These are phyloP conservation scores for Tricholoma hemisulphureum DNA, from an alignment of 768 basidiomycete species.

Conservation along the genomic window DNA sequence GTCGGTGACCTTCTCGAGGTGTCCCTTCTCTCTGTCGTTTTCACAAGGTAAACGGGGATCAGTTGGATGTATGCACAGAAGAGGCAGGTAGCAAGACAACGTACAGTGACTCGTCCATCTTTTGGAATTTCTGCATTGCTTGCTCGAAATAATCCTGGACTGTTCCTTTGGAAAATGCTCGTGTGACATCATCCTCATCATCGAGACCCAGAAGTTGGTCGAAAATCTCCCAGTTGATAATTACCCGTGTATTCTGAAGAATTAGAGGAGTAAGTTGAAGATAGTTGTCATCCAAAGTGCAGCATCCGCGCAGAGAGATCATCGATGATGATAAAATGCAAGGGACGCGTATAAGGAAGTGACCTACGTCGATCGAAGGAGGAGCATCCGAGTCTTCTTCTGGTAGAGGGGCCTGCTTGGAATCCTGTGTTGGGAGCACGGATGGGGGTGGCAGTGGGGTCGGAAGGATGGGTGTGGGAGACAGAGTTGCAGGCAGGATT, in stretches of 20 bases:
- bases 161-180: conserved; percentile 79
- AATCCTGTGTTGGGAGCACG: not conserved
- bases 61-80: not conserved
- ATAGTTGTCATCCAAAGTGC: not conserved
- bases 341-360: not conserved
- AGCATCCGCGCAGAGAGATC: not conserved
- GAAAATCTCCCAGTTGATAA: conserved; percentile 81
- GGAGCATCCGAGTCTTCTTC: not conserved
- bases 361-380: conserved; percentile 6
- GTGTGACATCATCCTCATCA: conserved; percentile 51
- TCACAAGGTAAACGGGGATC: not conserved
- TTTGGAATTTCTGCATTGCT: conserved; percentile 67
- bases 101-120: conserved; percentile 81
- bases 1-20: conserved; percentile 64
- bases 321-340: conserved; percentile 3
- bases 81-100: conserved; percentile 30
- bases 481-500: not conserved
- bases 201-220: conserved; percentile 89
- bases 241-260: conserved; percentile 14
- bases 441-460: not conserved
- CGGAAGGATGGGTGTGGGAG: not conserved
- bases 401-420: not conserved
- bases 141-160: conserved; percentile 80
- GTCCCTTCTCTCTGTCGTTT: conserved; percentile 46
- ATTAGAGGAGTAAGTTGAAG: not conserved